Conservation (phyloP, 1,284 basidiomycete species). For the Ganoderma sp. region DNA sequence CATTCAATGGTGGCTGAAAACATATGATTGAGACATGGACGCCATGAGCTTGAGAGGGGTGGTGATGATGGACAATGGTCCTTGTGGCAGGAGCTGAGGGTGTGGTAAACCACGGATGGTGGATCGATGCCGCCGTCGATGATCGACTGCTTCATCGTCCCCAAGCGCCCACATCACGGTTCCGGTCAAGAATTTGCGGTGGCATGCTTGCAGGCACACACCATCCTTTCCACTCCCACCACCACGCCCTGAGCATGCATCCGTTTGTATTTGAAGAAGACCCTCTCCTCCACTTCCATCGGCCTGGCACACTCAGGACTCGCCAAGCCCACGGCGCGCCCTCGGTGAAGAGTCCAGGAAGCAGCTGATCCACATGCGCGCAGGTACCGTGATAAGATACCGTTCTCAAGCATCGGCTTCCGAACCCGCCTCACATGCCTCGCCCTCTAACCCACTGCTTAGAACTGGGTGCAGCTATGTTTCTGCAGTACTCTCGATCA, state of each 20-base stretch:
- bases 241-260: slow-evolving; percentile 15
- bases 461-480: background rate
- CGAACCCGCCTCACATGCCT: background rate
- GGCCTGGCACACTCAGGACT: background rate
- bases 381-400: slow-evolving; percentile 9
- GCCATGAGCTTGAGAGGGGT: background rate
- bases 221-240: slow-evolving; percentile 12
- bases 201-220: background rate
- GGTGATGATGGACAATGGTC: background rate
- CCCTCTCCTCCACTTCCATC: background rate
- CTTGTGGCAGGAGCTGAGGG: background rate
- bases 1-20: background rate
- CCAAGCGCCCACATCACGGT: background rate
- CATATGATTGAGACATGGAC: background rate
- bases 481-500: background rate
- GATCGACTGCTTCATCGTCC: background rate
- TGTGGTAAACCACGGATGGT: background rate
- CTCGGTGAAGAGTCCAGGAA: slow-evolving; percentile 18
- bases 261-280: slow-evolving; percentile 1
- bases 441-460: background rate
- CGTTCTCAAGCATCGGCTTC: background rate
- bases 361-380: slow-evolving; percentile 24
- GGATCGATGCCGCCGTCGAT: background rate
- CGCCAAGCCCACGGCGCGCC: slow-evolving; percentile 12
- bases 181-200: background rate